Base-by-base conservation (phyloP, 2,329 filamentous ascomycete genomes). In the Phaeosphaeria sp. region DNA sequence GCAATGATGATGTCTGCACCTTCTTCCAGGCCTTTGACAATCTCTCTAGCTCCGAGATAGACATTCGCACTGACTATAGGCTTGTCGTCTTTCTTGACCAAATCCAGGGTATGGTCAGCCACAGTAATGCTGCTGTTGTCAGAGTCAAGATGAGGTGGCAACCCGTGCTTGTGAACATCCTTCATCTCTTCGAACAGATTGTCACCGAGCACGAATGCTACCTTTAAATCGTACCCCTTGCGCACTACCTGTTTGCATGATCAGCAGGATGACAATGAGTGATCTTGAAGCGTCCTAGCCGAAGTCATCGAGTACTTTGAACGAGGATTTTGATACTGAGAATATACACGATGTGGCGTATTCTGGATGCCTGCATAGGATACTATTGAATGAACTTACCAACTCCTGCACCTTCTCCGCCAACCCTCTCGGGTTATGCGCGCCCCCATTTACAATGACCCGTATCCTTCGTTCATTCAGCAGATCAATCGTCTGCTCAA, bases 381-480 rank as follows among this genome's bases (percentile, higher is more conserved):
- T n/a, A n/a, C n/a, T n/a, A n/a, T n/a, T n/a, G n/a, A n/a, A n/a
- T n/a, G n/a, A n/a, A 52, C 61, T 61, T 39, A 78, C 77, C 57
- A 84, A 59, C 18, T 77, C 66, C 4, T 77, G 69, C 0, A 81
- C 75, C 55, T 81, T 79, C 50, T 81, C 64, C 2, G 85, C 83
- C 17, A 88, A 65, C 0, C 80, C 83, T 55, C 78, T 77, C 0
- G 86, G 86, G 55, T 87, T 84, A 17, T 84, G 77, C 2, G 81
- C 83, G 0, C 86, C 86, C 2, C 85, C 85, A 62, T 87, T 87
- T 54, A 86, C 76, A 36, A 86, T 77, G 13, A 87, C 76, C 58
- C 84, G 85, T 72, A 87, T 86, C 0, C 77, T 67, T 57, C 84
- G 81, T 49, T 81, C 72, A 1, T 78, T 71, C 59, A 84, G 75